A percentile compares a stretch with the other conserved stretches of the same genome.
Evolutionary conservation across 2,329 filamentous ascomycete species (phyloP).

Genomic region (Xylariaceae sp.): DNA sequence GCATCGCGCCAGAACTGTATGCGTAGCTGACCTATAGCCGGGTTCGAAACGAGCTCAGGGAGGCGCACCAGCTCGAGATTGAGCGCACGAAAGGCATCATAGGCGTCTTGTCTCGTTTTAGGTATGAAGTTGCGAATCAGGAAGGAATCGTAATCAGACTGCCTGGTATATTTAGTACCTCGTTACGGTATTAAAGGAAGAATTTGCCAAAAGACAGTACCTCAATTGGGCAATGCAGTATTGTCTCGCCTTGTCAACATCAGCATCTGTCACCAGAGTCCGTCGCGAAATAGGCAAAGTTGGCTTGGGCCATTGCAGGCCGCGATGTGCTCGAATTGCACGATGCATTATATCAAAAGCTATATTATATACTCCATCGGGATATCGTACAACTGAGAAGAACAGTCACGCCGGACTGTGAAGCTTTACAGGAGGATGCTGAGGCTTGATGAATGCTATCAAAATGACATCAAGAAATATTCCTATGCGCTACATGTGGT

Average conservation of each 20-base stretch:
- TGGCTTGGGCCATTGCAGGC: slow-evolving; percentile 34
- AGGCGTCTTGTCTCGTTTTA: slow-evolving; percentile 75
- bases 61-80: slow-evolving; percentile 92
- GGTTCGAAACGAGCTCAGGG: slow-evolving; percentile 86
- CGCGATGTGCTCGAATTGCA: slow-evolving; percentile 31
- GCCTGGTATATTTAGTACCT: slow-evolving; percentile 57
- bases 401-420: too few species aligned
- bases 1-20: slow-evolving; percentile 96
- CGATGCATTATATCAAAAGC: slow-evolving; percentile 36
- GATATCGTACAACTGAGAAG: not conserved
- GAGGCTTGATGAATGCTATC: too few species aligned
- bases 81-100: slow-evolving; percentile 88
- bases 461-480: slow-evolving; percentile 19
- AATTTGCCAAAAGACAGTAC: slow-evolving; percentile 41
- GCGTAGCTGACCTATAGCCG: slow-evolving; percentile 85
- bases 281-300: slow-evolving; percentile 35
- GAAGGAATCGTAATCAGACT: slow-evolving; percentile 88
- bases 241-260: slow-evolving; percentile 58
- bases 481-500: too few species aligned
- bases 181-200: not conserved
- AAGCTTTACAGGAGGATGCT: too few species aligned
- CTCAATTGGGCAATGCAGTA: slow-evolving; percentile 63
- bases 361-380: slow-evolving; percentile 25
- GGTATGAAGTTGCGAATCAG: slow-evolving; percentile 87
- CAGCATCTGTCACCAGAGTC: slow-evolving; percentile 56